phyloP scores from a whole-genome alignment of 208 protist genomes.

The Leptomonas pyrrhocoris region DNA sequence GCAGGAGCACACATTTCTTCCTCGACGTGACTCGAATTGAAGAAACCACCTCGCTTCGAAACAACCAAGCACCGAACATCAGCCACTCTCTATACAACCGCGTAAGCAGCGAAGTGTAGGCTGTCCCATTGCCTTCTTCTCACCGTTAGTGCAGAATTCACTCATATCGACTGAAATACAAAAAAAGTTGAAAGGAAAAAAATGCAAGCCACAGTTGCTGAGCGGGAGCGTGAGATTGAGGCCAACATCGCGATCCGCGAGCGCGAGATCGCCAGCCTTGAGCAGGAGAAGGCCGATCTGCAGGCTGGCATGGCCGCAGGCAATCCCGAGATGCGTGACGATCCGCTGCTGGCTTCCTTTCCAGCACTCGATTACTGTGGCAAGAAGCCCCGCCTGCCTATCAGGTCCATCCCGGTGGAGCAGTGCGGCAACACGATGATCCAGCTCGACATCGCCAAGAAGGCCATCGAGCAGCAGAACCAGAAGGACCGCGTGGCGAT shows the following conservation, averaged over 20 bases:
- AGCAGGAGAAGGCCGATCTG: slow-evolving; percentile 53
- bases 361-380: slow-evolving; percentile 84
- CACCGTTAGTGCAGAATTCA: too few species aligned
- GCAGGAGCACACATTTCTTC: too few species aligned
- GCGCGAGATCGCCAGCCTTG: slow-evolving; percentile 66
- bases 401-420: slow-evolving; percentile 62
- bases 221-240: slow-evolving; percentile 72
- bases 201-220: slow-evolving; percentile 59
- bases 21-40: too few species aligned
- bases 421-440: slow-evolving; percentile 68
- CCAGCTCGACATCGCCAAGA: slow-evolving; percentile 74
- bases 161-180: too few species aligned
- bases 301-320: slow-evolving; percentile 47
- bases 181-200: too few species aligned
- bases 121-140: too few species aligned
- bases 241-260: slow-evolving; percentile 59
- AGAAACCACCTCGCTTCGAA: too few species aligned
- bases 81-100: too few species aligned
- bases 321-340: slow-evolving; percentile 33
- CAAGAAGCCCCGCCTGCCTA: slow-evolving; percentile 38
- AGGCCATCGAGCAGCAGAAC: slow-evolving; percentile 71
- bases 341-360: slow-evolving; percentile 63
- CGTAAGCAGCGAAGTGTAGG: too few species aligned
- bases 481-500: slow-evolving; percentile 45
- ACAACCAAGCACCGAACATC: too few species aligned